phyloP scores from a whole-genome alignment of 306 rosid genomes.

The Cucumis cinereus region DNA sequence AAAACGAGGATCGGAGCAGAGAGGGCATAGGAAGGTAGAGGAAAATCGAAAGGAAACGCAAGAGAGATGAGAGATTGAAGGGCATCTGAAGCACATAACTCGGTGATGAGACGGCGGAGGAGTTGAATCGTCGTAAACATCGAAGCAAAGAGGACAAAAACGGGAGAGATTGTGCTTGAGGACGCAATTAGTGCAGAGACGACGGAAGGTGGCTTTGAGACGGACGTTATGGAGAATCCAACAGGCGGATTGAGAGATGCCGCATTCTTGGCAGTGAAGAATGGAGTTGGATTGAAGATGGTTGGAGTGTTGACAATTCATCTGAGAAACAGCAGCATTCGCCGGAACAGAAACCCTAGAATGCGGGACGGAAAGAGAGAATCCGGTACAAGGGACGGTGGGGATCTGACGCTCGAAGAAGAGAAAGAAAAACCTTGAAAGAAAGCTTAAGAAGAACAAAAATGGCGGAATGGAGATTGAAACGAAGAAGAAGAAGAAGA shows the following conservation, averaged over 20 bases:
- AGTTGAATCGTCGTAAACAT: conserved; percentile 31
- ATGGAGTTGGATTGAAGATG: neutral
- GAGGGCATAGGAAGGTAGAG: conserved; percentile 34
- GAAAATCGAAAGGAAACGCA: conserved; percentile 18
- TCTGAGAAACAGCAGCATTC: neutral
- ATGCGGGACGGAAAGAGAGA: neutral
- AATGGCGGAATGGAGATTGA: neutral
- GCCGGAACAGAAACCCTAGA: conserved; percentile 8
- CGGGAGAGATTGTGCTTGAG: conserved; percentile 39
- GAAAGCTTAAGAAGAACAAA: neutral
- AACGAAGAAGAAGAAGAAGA: neutral
- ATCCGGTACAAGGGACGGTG: neutral
- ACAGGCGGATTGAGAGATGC: conserved; percentile 9
- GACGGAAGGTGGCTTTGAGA: conserved; percentile 18
- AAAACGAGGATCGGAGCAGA: conserved; percentile 38
- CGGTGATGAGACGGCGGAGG: conserved; percentile 30
- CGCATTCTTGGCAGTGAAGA: conserved; percentile 34
- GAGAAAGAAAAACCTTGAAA: neutral
- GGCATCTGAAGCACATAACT: conserved; percentile 55
- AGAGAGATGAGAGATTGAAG: conserved; percentile 45
- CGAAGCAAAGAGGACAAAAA: conserved; percentile 67
- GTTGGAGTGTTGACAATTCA: neutral
- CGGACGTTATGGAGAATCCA: conserved; percentile 37
- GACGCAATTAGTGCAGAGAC: conserved; percentile 60
- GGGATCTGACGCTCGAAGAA: neutral